Conservation (phyloP, 2,329 filamentous ascomycete genomes). For the Amphichorda felina region DNA sequence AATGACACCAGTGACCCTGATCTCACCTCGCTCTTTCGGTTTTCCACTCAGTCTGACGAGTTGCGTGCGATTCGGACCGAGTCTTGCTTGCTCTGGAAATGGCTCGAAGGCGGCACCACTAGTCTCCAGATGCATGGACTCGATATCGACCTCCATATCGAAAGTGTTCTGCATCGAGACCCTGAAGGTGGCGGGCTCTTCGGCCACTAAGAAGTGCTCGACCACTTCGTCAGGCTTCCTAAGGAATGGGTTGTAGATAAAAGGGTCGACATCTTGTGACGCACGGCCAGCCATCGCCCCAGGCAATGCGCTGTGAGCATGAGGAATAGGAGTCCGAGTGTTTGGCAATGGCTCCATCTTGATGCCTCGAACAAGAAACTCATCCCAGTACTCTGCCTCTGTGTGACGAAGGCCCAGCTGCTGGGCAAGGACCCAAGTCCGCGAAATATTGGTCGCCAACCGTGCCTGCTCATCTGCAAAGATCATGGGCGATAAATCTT, state of each 20-base stretch:
- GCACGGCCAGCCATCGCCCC: constrained; percentile 35
- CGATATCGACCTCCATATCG: constrained; percentile 83
- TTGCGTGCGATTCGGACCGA: constrained; percentile 77
- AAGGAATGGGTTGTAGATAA: constrained; percentile 90
- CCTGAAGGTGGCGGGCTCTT: constrained; percentile 65
- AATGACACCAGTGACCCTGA: constrained; percentile 67
- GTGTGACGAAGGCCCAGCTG: constrained; percentile 60
- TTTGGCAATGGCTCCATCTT: constrained; percentile 52
- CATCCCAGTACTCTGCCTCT: constrained; percentile 89
- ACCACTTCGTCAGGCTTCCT: constrained; percentile 50
- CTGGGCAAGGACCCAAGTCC: constrained; percentile 67
- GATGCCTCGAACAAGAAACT: constrained; percentile 76
- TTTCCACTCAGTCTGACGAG: constrained; percentile 60
- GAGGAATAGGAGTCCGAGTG: constrained; percentile 52
- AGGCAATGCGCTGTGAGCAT: constrained; percentile 43
- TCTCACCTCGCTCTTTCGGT: constrained; percentile 52
- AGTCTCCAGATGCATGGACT: constrained; percentile 64
- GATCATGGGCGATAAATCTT: constrained; percentile 60
- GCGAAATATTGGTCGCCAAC: constrained; percentile 73
- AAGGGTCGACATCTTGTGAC: constrained; percentile 62
- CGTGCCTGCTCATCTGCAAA: constrained; percentile 73
- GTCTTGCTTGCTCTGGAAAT: constrained; percentile 47
- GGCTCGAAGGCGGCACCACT: constrained; percentile 64
- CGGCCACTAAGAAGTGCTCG: constrained; percentile 62
- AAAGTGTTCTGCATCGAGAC: constrained; percentile 89